Percentiles rank a stretch among this genome's conserved stretches.
Conservation (phyloP, 805 yeast genomes). For the Sugiyamaella chiloensis region DNA sequence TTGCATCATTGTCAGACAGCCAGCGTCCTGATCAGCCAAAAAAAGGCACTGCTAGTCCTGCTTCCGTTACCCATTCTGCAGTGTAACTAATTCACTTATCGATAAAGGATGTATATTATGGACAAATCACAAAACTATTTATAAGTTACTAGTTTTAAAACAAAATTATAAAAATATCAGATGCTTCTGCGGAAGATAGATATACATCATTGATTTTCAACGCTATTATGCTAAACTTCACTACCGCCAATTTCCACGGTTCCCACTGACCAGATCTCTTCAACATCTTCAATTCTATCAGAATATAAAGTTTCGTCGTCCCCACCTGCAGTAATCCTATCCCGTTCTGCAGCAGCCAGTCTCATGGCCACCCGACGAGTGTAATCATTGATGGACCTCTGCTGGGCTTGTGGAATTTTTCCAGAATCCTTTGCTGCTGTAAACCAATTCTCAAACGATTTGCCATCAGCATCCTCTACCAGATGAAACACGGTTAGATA, state of each 20-base stretch:
- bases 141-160: too few species aligned
- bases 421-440: slow-evolving; percentile 34
- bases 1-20: too few species aligned
- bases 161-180: too few species aligned
- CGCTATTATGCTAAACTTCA: background rate
- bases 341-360: slow-evolving; percentile 82
- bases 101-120: too few species aligned
- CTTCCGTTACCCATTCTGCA: too few species aligned
- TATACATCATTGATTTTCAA: too few species aligned
- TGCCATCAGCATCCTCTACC: slow-evolving; percentile 57
- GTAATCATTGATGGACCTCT: slow-evolving; percentile 81
- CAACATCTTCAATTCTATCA: slow-evolving; percentile 82
- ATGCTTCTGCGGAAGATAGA: too few species aligned
- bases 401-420: slow-evolving; percentile 24
- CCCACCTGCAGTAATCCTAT: slow-evolving; percentile 85
- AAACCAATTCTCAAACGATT: slow-evolving; percentile 64
- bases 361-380: slow-evolving; percentile 86
- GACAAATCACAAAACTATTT: too few species aligned
- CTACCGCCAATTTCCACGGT: slow-evolving; percentile 5
- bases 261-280: slow-evolving; percentile 77
- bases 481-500: slow-evolving; percentile 68
- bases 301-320: slow-evolving; percentile 81
- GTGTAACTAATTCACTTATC: too few species aligned
- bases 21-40: too few species aligned
- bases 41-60: too few species aligned